These are phyloP conservation scores for Ceratocystis albifundus DNA, from an alignment of 2,329 filamentous ascomycete genomes.

Conservation along the genomic window DNA sequence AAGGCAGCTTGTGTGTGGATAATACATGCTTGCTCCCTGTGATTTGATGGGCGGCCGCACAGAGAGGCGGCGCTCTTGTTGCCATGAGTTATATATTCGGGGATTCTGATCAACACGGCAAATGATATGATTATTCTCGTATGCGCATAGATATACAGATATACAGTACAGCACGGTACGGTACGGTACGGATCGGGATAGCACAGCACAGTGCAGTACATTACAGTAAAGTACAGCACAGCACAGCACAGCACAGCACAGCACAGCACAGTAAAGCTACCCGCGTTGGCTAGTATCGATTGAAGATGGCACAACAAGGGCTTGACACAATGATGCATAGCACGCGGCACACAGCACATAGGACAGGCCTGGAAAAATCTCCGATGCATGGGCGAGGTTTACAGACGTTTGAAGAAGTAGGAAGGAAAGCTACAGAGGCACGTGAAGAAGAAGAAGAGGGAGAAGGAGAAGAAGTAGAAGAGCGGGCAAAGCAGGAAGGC, in stretches of 20 bases:
- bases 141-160: too few relatives aligned
- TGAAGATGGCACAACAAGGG: background rate
- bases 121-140: too few relatives aligned
- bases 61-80: background rate
- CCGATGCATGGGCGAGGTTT: conserved; percentile 4
- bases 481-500: background rate
- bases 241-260: too few relatives aligned
- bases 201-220: too few relatives aligned
- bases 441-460: background rate
- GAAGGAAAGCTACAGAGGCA: background rate
- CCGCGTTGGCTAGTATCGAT: background rate
- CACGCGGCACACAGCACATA: too few relatives aligned
- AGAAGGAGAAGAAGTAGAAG: background rate
- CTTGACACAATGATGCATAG: background rate
- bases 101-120: background rate
- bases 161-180: too few relatives aligned
- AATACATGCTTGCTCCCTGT: background rate
- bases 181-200: too few relatives aligned
- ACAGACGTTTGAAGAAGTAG: background rate
- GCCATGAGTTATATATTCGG: background rate
- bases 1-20: background rate
- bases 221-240: too few relatives aligned
- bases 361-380: background rate
- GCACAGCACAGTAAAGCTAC: too few relatives aligned
- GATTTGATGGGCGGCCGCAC: too few relatives aligned